A percentile compares a stretch with the other conserved stretches of the same genome.
Conservation (phyloP, 441 rosid species). For the Erodium texanum region DNA sequence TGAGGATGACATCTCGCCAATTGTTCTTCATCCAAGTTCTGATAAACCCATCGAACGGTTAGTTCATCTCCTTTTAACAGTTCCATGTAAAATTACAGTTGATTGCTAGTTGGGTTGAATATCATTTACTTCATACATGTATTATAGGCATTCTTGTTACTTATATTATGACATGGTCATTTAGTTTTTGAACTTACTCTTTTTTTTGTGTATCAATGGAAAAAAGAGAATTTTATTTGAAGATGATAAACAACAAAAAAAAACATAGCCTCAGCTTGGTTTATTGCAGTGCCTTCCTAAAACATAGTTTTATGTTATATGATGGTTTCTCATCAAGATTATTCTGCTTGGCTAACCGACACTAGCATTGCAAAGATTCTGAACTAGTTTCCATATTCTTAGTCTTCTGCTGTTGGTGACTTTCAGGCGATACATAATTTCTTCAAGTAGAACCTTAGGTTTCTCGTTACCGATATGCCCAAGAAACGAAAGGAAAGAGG, state of each 20-base stretch:
- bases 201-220: background rate
- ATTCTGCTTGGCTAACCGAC: too few species aligned
- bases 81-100: background rate
- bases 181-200: background rate
- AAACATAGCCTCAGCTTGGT: background rate
- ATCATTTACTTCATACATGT: background rate
- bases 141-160: background rate
- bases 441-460: slow-evolving; percentile 76
- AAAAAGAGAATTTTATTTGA: background rate
- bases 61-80: slow-evolving; percentile 15
- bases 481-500: slow-evolving; percentile 80
- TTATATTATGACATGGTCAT: too few species aligned
- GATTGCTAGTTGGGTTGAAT: background rate
- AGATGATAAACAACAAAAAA: background rate
- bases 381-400: slow-evolving; percentile 5
- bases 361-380: too few species aligned
- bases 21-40: slow-evolving; percentile 63
- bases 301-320: too few species aligned
- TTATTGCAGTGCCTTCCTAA: too few species aligned
- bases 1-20: slow-evolving; percentile 43
- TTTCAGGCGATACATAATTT: slow-evolving; percentile 81
- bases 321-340: background rate
- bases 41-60: slow-evolving; percentile 87
- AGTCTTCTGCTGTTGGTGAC: slow-evolving; percentile 7
- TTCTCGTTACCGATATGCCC: slow-evolving; percentile 81